A percentile compares a stretch with the other conserved stretches of the same genome.
These are phyloP conservation scores for Fusarium temperatum DNA, from an alignment of 2,329 filamentous ascomycete species.

Conservation along the genomic window DNA sequence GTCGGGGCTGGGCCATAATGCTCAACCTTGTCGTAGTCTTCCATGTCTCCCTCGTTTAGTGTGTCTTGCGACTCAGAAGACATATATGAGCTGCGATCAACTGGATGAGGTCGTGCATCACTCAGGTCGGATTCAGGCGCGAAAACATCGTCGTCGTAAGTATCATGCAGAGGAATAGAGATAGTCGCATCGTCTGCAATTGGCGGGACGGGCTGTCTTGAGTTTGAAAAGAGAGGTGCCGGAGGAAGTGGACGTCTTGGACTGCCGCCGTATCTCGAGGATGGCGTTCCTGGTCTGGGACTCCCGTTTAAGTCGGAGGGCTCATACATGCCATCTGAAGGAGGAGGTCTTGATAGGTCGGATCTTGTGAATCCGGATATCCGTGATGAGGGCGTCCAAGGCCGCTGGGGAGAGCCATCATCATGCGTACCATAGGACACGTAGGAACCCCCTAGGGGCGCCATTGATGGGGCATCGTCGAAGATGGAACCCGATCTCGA, in stretches of 20 bases:
- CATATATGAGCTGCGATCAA: constrained; percentile 65
- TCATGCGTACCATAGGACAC: constrained; percentile 59
- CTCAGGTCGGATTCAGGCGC: constrained; percentile 66
- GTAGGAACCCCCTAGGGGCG: constrained; percentile 72
- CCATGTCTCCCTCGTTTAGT: constrained; percentile 56
- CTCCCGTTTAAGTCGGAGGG: constrained; percentile 88
- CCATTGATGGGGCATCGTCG: constrained; percentile 66
- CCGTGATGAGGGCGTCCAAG: constrained; percentile 65
- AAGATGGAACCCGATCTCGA: constrained; percentile 59
- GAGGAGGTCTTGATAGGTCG: constrained; percentile 68
- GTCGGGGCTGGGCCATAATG: constrained; percentile 89
- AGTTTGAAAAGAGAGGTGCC: constrained; percentile 80
- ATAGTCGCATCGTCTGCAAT: constrained; percentile 76
- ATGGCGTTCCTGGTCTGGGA: constrained; percentile 89
- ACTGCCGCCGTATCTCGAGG: constrained; percentile 87
- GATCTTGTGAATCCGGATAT: constrained; percentile 59
- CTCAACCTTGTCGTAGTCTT: constrained; percentile 68
- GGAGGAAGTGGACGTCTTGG: constrained; percentile 88
- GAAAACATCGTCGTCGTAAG: constrained; percentile 76
- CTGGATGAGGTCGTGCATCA: constrained; percentile 60
- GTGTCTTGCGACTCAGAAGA: constrained; percentile 61
- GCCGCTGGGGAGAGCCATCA: constrained; percentile 61
- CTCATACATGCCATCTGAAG: constrained; percentile 79
- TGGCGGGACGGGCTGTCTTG: constrained; percentile 58
- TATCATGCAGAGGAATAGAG: constrained; percentile 72